These are phyloP conservation scores for Emergomyces africanus DNA, from an alignment of 2,329 filamentous ascomycete species.

Conservation along the genomic window DNA sequence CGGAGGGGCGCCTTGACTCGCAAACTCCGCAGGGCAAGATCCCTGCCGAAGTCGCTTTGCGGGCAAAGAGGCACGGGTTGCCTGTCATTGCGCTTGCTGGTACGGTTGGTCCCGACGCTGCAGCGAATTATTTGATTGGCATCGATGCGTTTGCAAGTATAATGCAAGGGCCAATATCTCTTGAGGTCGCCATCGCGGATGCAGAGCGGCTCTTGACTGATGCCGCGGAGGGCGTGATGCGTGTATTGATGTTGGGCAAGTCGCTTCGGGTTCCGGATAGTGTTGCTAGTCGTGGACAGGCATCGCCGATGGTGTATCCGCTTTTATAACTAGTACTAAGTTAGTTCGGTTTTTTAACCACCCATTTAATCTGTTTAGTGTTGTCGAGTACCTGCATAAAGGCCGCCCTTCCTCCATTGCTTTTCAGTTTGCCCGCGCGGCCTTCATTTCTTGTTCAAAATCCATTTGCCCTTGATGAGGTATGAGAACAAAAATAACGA, in stretches of 20 bases:
- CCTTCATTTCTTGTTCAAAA: background rate
- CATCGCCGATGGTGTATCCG: background rate
- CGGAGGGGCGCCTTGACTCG: slow-evolving; percentile 40
- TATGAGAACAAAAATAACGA: background rate
- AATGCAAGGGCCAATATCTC: slow-evolving; percentile 16
- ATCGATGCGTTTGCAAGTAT: slow-evolving; percentile 23
- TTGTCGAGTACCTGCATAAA: background rate
- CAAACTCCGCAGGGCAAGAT: slow-evolving; percentile 43
- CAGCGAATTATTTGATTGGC: slow-evolving; percentile 21
- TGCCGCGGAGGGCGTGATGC: slow-evolving; percentile 20
- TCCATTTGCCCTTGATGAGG: background rate
- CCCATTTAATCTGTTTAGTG: too few species aligned
- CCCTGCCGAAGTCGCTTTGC: slow-evolving; percentile 39
- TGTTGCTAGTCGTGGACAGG: background rate
- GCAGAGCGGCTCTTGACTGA: slow-evolving; percentile 17
- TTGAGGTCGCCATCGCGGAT: slow-evolving; percentile 18
- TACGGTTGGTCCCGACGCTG: slow-evolving; percentile 27
- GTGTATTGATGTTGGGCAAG: slow-evolving; percentile 16
- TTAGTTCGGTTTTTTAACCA: too few species aligned
- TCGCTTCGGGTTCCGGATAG: background rate
- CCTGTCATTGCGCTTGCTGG: slow-evolving; percentile 36
- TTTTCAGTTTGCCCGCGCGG: background rate
- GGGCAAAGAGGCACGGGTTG: slow-evolving; percentile 34
- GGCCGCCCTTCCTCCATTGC: background rate
- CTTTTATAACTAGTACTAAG: background rate